Evolutionary conservation across 2,329 filamentous ascomycete species (phyloP), one percentile per base, ranked within the genome.

Genomic region (Trematosphaeria pertusa): DNA sequence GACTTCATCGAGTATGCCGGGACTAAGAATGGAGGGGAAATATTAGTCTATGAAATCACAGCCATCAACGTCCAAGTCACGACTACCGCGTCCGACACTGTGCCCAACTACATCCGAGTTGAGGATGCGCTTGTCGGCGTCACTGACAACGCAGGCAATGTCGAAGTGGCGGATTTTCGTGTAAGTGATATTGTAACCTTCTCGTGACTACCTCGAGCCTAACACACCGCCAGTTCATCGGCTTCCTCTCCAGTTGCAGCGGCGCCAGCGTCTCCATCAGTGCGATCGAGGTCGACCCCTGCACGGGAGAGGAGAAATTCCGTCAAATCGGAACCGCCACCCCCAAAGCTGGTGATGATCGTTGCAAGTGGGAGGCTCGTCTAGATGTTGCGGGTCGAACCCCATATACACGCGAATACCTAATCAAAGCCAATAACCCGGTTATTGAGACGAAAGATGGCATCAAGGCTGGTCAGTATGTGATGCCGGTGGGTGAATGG

Each of bases 101-200:
- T 63, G 1, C 72, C 73, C 3, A 69, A 71, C 7, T 76, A 73
- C 50, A 70, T 77, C 19, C 67, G 72, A 11, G 63, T 77, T 17
- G 75, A 77, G 47, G 74, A 76, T 40, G 69, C 71, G 5, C 64
- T 75, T 22, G 67, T 77, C 33, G 74, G 73, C 10, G 64, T 76
- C 17, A 65, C 66, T 20, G 70, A 73, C 10, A 58, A 49, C 2
- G 59, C 65, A n/a, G 47, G 55, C 12, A 64, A 63, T 24, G 65
- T 71, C 1, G 73, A 76, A 45, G 46, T 72, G 15, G 73, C 72
- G 2, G 65, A 73, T 37, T 61, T 52, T 15, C 46, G 54, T 2
- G 56, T 58, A 45, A 39, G 54, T 43, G 4, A 3, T 8, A 21
- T 12, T 11, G n/a, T n/a, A n/a, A n/a, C n/a, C n/a, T n/a, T 15